Base-by-base conservation (phyloP, 768 basidiomycete species). In the Tylopilus plumbeoviolaceoides region DNA sequence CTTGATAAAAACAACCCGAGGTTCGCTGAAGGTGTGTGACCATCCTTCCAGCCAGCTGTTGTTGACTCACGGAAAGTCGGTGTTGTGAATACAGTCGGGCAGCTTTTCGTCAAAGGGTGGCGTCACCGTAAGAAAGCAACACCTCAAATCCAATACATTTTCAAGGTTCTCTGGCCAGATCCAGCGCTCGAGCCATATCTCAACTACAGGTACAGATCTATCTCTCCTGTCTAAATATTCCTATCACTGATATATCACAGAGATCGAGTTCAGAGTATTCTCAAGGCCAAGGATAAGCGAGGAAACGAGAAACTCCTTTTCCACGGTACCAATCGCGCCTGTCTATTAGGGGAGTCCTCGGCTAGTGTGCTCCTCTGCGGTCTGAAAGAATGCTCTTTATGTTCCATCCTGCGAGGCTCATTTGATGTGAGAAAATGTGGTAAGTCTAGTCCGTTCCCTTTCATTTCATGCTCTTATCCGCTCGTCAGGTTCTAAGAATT, bases 321-420 rank as follows among this genome's bases (percentile, higher is more conserved):
- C 60, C 85, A 87, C 64, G 85, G 85, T n/a, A 87, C 83, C 14
- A 79, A 75, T 48, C 75, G 83, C 47, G 70, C 67, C 9, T 87
- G 85, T 59, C 63, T 75, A 4, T 56, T 87, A 8, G 85, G 75
- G n/a, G 85, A 87, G 46, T 76, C 75, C 20, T 64, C 62, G 9
- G 69, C 65, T 42, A 73, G 77, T 35, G 67, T 75, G 21, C 67
- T 75, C n/a, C 71, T 79, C 14, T 87, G 85, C 55, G 57, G 62
- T 44, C 67, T 79, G 9, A 60, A 76, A 12, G 72, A 74, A 50
- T 87, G 85, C 47, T 73, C 70, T 54, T 63, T 87, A 23, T 87
- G 85, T 57, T 70, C 70, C 27, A 76, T 87, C 23, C 68, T 87
- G 44, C 75, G 79, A 17, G 73, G 71, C 15, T 85, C 84, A 7